Percentiles rank a stretch among this genome's conserved stretches.
Evolutionary conservation across 2,329 filamentous ascomycete genomes (phyloP).

Genomic region (Monosporascus sp.): DNA sequence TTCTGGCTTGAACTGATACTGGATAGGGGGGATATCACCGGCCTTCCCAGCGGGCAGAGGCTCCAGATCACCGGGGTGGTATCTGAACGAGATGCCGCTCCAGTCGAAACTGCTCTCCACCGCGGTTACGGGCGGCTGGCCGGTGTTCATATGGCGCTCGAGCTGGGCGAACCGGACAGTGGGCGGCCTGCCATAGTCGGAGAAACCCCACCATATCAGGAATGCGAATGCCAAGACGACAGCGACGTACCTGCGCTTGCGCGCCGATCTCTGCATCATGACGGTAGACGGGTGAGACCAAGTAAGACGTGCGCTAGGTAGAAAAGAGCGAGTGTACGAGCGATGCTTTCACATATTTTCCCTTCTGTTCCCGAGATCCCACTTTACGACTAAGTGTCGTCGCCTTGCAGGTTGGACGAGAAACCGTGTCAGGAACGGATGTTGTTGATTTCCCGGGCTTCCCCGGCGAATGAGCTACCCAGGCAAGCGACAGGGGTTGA

Average conservation of each 20-base stretch:
- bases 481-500: too few species aligned
- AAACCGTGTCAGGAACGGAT: background rate
- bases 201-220: background rate
- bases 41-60: conserved; percentile 17
- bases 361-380: background rate
- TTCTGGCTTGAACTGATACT: conserved; percentile 26
- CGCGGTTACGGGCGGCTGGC: conserved; percentile 1
- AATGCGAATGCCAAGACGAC: background rate
- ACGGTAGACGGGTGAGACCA: background rate
- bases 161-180: conserved; percentile 14
- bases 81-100: conserved; percentile 22
- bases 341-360: too few species aligned
- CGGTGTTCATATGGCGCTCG: conserved; percentile 26
- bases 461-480: too few species aligned
- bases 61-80: conserved; percentile 17
- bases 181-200: background rate
- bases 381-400: background rate
- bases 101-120: conserved; percentile 32
- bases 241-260: background rate
- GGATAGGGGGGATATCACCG: conserved; percentile 27
- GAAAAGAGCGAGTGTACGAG: too few species aligned
- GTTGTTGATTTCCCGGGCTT: background rate
- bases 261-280: background rate
- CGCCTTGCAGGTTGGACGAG: background rate
- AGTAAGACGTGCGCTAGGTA: background rate